A percentile compares a stretch with the other conserved stretches of the same genome.
Evolutionary conservation across 495 filamentous ascomycete genomes (phyloP).

Genomic region (Lasiosphaeria miniovina): DNA sequence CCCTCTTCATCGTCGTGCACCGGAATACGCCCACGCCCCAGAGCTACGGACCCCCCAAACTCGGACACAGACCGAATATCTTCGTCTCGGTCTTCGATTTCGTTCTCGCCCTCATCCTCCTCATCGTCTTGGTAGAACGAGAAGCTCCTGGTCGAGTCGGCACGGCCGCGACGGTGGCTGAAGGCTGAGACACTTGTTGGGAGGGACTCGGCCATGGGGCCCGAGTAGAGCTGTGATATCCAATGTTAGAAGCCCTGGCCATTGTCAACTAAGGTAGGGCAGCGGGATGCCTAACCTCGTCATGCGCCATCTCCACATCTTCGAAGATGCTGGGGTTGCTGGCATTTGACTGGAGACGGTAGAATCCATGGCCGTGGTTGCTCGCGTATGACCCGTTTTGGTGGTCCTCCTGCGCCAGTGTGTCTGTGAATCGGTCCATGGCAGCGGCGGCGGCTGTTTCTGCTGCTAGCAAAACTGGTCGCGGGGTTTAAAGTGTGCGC

Average conservation of each 20-base stretch:
- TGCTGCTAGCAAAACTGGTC: constrained; percentile 2
- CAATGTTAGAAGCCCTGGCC: constrained; percentile 17
- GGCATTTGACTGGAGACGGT: constrained; percentile 67
- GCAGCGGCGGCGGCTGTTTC: neutral
- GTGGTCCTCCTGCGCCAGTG: neutral
- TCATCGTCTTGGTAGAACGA: constrained; percentile 77
- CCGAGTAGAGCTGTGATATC: constrained; percentile 71
- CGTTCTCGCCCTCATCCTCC: constrained; percentile 39
- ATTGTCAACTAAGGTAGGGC: neutral
- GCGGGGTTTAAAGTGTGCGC: neutral
- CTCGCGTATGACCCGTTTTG: constrained; percentile 12
- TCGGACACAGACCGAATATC: neutral
- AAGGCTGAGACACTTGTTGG: constrained; percentile 88
- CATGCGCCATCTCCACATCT: constrained; percentile 98
- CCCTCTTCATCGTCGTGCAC: constrained; percentile 37
- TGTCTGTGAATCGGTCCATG: constrained; percentile 4
- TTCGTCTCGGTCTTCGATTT: constrained; percentile 49
- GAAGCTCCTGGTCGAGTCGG: constrained; percentile 84
- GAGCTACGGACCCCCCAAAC: constrained; percentile 2
- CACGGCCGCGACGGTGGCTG: constrained; percentile 71
- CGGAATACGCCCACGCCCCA: constrained; percentile 2
- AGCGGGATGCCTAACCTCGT: constrained; percentile 61
- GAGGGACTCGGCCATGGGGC: constrained; percentile 90
- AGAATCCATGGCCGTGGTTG: constrained; percentile 39
- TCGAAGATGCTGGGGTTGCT: constrained; percentile 83